Base-by-base conservation (phyloP, 148 eudicot species). In the Suaeda aralocaspica region DNA sequence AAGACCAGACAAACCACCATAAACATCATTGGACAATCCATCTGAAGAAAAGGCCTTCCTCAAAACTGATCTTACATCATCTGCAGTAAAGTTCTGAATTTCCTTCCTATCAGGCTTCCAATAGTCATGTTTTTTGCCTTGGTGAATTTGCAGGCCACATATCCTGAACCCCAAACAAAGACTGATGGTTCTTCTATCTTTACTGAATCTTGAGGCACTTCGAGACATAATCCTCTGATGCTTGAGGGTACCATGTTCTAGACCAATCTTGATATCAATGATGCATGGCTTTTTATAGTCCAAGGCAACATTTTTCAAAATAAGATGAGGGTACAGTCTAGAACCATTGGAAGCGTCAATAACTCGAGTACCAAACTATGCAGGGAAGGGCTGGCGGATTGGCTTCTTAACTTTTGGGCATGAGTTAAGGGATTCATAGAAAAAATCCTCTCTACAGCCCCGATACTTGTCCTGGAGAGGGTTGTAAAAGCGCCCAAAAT, bases 251-350 rank as follows among this genome's bases (percentile, higher is more conserved):
- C 97, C 96, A 92, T 56, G 97, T 89, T 80, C 92, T 81, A 12
- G 92, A 80, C n/a, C 97, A 2, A 92, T 85, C 78, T 91, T 90
- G 31, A 87, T 42, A 69, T 93, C 98, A 79, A 93, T 84, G 67
- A 91, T 68, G 12, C 91, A 90, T 5, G 98, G 96, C 67, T 88
- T 84, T 3, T 67, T 6, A 60, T 73, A 81, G 65, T 70, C 64
- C 3, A 78, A 69, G 36, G 64, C 70, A 10, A 84, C 72, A 74
- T 93, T 89, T 66, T 88, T 78, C 78, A 90, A 22, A 49, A 91
- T 80, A 51, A 90, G 81, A 68, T 88, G 98, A 73, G 88, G 88
- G 45, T 70, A 79, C 56, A 70, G 66, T 34, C 95, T 92, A 4
- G 96, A 81, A 53, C 92, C 96, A 78, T 89, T 84, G 24, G 96